phyloP scores from a whole-genome alignment of 805 yeast species.

The Deakozyma indianensis region DNA sequence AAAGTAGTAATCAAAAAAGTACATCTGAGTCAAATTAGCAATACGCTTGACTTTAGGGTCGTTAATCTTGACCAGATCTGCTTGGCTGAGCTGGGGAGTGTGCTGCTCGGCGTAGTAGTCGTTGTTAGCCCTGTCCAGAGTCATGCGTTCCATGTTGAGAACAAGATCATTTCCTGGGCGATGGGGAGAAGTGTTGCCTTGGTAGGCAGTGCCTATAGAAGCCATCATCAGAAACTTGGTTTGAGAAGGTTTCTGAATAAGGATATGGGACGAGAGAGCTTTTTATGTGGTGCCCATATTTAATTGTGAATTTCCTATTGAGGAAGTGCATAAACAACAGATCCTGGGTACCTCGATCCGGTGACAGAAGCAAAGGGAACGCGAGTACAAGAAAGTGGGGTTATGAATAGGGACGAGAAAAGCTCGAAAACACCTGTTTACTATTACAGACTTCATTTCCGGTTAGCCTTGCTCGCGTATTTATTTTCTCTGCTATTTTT shows the following conservation, averaged over 20 bases:
- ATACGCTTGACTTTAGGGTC: slow-evolving; percentile 68
- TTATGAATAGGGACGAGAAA: no score
- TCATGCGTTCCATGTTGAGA: not conserved
- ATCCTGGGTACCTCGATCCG: not conserved
- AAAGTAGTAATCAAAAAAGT: slow-evolving; percentile 87
- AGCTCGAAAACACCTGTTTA: no score
- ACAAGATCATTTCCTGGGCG: not conserved
- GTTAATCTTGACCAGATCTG: not conserved
- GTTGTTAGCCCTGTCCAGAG: not conserved
- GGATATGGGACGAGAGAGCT: not conserved
- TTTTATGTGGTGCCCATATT: no score
- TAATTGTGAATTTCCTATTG: not conserved
- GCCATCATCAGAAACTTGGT: not conserved
- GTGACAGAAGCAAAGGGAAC: no score
- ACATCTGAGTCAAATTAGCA: slow-evolving; percentile 86
- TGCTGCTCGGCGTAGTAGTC: not conserved
- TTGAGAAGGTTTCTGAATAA: not conserved
- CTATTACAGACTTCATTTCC: no score
- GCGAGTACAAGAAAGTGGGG: no score
- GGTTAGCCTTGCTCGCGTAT: no score
- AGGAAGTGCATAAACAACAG: not conserved
- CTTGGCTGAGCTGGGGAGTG: not conserved
- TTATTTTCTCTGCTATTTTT: no score
- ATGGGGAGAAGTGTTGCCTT: not conserved
- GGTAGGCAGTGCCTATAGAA: not conserved